Conservation (phyloP, 495 filamentous ascomycete genomes). For the Baudoinia panamericana region DNA sequence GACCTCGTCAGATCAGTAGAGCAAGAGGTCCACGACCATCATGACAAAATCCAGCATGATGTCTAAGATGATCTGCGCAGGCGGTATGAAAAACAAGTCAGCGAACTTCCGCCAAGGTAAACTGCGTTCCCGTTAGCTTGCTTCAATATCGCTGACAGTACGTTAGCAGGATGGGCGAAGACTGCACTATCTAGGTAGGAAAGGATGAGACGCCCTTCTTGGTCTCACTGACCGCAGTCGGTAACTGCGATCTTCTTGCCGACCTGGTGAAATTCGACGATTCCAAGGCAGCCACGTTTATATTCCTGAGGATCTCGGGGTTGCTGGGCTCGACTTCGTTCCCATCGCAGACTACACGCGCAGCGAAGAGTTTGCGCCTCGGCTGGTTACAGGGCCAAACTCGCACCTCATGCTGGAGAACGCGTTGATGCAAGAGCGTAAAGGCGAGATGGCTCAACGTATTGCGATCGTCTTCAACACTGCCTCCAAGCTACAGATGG, state of each 20-base stretch:
- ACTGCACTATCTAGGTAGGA: constrained; percentile 7
- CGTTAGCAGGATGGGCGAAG: not conserved
- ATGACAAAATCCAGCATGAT: not conserved
- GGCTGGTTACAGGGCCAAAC: not conserved
- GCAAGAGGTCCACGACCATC: not conserved
- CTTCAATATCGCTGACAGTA: too few relatives aligned
- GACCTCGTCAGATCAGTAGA: too few relatives aligned
- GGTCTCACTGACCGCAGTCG: not conserved
- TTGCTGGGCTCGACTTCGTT: constrained; percentile 2
- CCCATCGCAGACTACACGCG: not conserved
- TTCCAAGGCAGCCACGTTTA: not conserved
- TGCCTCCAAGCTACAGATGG: constrained; percentile 4
- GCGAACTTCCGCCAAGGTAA: too few relatives aligned
- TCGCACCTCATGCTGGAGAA: not conserved
- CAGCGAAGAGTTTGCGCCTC: not conserved
- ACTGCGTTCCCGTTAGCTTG: too few relatives aligned
- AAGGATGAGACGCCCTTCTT: not conserved
- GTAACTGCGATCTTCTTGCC: not conserved
- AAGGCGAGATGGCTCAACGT: constrained; percentile 1
- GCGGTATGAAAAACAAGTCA: not conserved
- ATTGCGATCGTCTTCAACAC: not conserved
- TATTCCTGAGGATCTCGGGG: constrained; percentile 1
- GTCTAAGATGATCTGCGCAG: not conserved
- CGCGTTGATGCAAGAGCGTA: not conserved
- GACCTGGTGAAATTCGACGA: not conserved